Percentiles rank a stretch among this genome's conserved stretches.
Conservation (phyloP, 169 alveolate species). For the Plasmodium relictum region DNA sequence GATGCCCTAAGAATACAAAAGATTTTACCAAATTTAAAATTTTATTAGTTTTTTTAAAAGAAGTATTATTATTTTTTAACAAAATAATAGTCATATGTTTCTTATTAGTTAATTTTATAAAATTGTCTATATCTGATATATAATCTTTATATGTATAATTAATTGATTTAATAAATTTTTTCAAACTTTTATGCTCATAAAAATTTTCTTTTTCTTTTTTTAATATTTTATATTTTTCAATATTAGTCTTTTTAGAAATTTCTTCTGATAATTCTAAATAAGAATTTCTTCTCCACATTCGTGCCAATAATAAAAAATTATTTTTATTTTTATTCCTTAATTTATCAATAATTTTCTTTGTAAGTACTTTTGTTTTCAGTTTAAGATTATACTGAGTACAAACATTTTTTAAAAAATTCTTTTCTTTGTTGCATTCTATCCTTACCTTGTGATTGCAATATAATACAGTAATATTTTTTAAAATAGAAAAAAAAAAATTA, state of each 20-base stretch:
- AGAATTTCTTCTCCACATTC: conserved; percentile 46
- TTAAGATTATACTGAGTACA: conserved; percentile 25
- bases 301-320: conserved; percentile 40
- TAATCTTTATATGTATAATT: conserved; percentile 26
- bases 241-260: not conserved
- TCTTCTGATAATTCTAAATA: conserved; percentile 15
- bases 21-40: conserved; percentile 1
- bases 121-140: conserved; percentile 12
- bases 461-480: conserved; percentile 40
- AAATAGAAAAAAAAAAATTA: conserved; percentile 18
- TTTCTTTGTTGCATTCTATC: conserved; percentile 34
- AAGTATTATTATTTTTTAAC: conserved; percentile 1
- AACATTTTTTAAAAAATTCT: conserved; percentile 31
- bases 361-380: conserved; percentile 21
- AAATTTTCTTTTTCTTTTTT: not conserved
- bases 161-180: not conserved
- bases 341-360: not conserved
- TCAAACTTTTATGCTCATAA: not conserved
- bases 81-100: conserved; percentile 12
- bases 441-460: conserved; percentile 55
- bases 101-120: conserved; percentile 14
- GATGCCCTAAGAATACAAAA: conserved; percentile 51
- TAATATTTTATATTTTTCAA: not conserved
- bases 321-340: not conserved
- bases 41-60: too few relatives aligned